Percentiles rank a stretch among this genome's conserved stretches.
These are phyloP conservation scores for Geotrichum carabidarum DNA, from an alignment of 1,139 yeast genomes.

Conservation along the genomic window DNA sequence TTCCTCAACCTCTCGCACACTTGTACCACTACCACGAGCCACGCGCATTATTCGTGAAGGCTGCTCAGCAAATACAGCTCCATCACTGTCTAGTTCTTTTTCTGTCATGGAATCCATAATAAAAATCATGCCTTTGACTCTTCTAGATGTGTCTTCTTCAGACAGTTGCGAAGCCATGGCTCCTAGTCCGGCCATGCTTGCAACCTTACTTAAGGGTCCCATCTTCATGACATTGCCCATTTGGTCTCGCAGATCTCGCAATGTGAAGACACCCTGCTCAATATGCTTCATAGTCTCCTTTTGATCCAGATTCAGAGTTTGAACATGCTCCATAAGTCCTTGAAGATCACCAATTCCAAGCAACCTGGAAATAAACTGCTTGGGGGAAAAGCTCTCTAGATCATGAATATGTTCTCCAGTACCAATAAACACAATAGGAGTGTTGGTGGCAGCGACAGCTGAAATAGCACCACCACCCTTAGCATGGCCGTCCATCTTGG, in stretches of 20 bases:
- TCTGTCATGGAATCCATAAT: slow-evolving; percentile 96
- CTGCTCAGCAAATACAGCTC: slow-evolving; percentile 68
- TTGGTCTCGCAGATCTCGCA: slow-evolving; percentile 88
- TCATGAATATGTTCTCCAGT: slow-evolving; percentile 97
- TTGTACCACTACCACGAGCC: slow-evolving; percentile 94
- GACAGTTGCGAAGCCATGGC: slow-evolving; percentile 73
- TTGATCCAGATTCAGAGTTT: slow-evolving; percentile 82
- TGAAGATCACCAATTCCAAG: slow-evolving; percentile 95
- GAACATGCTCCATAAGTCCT: slow-evolving; percentile 89
- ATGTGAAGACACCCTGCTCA: slow-evolving; percentile 90
- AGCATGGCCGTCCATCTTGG: slow-evolving; percentile 98
- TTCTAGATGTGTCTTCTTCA: slow-evolving; percentile 80
- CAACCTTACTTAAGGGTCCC: slow-evolving; percentile 93
- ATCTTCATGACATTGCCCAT: slow-evolving; percentile 91
- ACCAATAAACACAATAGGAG: slow-evolving; percentile 96
- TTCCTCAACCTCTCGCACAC: slow-evolving; percentile 90
- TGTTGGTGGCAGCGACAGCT: slow-evolving; percentile 94
- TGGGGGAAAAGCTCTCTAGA: slow-evolving; percentile 85
- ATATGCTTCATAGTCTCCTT: slow-evolving; percentile 89
- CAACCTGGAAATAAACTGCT: slow-evolving; percentile 79
- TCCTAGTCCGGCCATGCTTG: slow-evolving; percentile 85
- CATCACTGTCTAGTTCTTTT: slow-evolving; percentile 86
- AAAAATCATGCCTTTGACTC: slow-evolving; percentile 82
- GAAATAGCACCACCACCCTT: slow-evolving; percentile 99
- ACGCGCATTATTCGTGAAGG: slow-evolving; percentile 86